Evolutionary conservation across 2,329 filamentous ascomycete genomes (phyloP), one percentile per base, ranked within the genome.

Genomic region (Tolypocladium inflatum): DNA sequence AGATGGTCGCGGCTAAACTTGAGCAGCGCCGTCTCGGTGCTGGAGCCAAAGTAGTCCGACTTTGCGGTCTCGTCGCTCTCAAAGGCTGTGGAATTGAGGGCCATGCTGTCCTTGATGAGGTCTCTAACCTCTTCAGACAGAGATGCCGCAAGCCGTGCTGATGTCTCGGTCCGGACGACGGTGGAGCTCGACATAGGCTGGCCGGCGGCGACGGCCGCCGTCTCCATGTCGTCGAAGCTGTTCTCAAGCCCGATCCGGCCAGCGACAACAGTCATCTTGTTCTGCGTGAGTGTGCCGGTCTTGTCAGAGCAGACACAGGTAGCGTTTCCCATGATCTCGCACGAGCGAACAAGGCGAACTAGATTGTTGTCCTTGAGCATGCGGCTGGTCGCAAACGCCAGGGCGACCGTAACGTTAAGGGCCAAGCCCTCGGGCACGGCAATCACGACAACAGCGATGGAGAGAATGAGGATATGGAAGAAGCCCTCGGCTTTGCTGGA

Each of bases 231-330:
- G 10, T 75, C 71, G 52, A 74, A 76, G 48, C 64, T 67, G 15
- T 66, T 65, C 10, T 71, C 68, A 5, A 70, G 59, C 3, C 83
- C 81, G 38, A 85, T 63, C 11, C 80, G 80, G 9, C 82, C 83
- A 41, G 78, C 76, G 19, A 85, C 82, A 3, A 84, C 79, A 3
- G 75, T 81, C 83, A 86, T 86, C 62, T 81, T 80, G 62, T 86
- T 85, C 62, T 84, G 79, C 0, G 84, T 87, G 26, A 87, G 72
- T 1, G 84, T 87, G 4, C 84, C 84, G 0, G 84, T 87, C 68
- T 87, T 87, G 64, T 87, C 84, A 0, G 83, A 86, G 66, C 84
- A 86, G 54, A 87, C 79, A 9, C 79, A 83, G 0, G 83, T 86
- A 10, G 82, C 82, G 63, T 85, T 85, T 9, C 83, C 83, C 83